Conservation (phyloP, 208 protist species). For the Entamoeba dispar region DNA sequence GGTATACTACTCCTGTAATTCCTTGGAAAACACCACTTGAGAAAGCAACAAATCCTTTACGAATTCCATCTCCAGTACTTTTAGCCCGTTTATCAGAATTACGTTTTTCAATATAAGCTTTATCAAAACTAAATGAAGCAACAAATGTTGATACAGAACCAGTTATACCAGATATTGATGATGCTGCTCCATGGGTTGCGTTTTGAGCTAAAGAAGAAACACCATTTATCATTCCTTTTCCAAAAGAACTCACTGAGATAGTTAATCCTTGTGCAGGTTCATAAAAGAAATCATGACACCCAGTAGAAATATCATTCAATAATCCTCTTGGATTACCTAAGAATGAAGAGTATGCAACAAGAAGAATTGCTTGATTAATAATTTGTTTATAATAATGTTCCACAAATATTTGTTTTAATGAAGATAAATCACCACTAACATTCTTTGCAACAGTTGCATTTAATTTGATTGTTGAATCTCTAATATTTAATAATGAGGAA, state of each 20-base stretch:
- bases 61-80: background rate
- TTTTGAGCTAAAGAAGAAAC: conserved; percentile 1
- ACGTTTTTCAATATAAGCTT: background rate
- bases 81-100: background rate
- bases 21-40: background rate
- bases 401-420: background rate
- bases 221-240: background rate
- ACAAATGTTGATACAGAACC: background rate
- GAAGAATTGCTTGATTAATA: background rate
- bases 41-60: background rate
- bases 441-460: background rate
- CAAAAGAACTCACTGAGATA: background rate
- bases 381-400: background rate
- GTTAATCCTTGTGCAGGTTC: conserved; percentile 11
- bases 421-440: background rate
- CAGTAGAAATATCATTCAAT: background rate
- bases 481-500: background rate
- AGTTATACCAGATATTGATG: background rate
- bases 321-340: background rate
- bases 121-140: background rate
- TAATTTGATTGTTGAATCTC: background rate
- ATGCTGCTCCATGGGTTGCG: background rate
- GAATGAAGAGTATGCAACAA: background rate
- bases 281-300: conserved; percentile 13
- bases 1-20: conserved; percentile 1